Base-by-base conservation (phyloP, 208 protist genomes). In the Leishmania turanica region DNA sequence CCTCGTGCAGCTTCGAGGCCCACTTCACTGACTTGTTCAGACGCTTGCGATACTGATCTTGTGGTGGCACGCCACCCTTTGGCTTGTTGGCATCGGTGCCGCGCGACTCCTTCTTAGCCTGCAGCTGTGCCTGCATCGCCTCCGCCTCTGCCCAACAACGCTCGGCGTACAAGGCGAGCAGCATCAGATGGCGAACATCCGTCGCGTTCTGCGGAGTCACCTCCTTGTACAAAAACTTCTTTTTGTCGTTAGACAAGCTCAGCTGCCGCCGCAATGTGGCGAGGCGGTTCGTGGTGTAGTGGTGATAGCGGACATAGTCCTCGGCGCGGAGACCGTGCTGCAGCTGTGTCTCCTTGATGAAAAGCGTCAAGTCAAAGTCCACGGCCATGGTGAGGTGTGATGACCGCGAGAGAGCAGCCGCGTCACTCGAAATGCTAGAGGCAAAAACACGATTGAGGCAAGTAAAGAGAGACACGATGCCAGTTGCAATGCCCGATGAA, bases 21-120 rank as follows among this genome's bases (percentile, higher is more conserved):
- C 92, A 97, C 77, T 93, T 91, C 7, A 93, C 90, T 7, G 92
- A 89, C 87, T 97, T 97, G 83, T 97, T 97, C 42, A 97, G 87
- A 1, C 91, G 86, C 89, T 97, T 97, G 81, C 92, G 91, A 86
- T 91, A 92, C 77, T 93, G 90, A 49, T 84, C 86, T 15, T 56
- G 72, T 0, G 92, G 92, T 34, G 92, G 85, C 21, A 94, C 65
- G 56, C 94, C 94, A 51, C 93, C 93, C 47, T 88, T 84, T 1
- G 84, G 90, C 54, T 84, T 89, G 77, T 87, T 89, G 21, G 76
- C 54, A 34, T 85, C 82, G 24, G 74, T 74, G 47, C 79, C 77
- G 13, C 85, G 73, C n/a, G 74, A 45, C 68, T 87, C 75, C 69
- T 82, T 89, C 58, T 85, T 81, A n/a, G 80, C 75, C 64, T 90